These are phyloP conservation scores for Lentinula aciculospora DNA, from an alignment of 768 basidiomycete species.

Conservation along the genomic window DNA sequence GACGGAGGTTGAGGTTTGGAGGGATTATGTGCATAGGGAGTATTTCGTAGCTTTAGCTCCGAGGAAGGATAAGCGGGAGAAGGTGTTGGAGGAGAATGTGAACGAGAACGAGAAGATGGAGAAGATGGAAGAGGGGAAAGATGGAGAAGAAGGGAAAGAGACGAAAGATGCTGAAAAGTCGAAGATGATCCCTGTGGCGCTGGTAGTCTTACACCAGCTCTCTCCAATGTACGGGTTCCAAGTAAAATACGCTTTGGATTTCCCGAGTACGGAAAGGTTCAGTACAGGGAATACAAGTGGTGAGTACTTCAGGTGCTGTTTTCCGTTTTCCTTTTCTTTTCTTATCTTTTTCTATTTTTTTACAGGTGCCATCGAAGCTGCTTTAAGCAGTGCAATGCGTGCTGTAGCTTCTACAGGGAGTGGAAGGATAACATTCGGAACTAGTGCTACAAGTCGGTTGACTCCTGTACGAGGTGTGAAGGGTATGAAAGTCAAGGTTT, in stretches of 20 bases:
- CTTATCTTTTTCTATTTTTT: background rate
- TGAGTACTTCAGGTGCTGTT: too few relatives aligned
- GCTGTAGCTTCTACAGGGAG: background rate
- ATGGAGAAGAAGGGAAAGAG: background rate
- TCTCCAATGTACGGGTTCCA: slow-evolving; percentile 2
- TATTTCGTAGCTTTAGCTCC: background rate
- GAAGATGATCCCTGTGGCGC: background rate
- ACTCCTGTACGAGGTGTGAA: background rate
- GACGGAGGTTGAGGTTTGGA: slow-evolving; percentile 4
- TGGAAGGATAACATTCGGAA: background rate
- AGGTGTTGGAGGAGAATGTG: too few relatives aligned
- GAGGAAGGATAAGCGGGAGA: background rate
- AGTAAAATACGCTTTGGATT: slow-evolving; percentile 7
- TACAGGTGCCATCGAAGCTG: slow-evolving; percentile 1
- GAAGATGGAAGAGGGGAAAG: background rate
- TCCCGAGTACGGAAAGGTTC: background rate
- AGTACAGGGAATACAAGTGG: too few relatives aligned
- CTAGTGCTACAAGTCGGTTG: background rate
- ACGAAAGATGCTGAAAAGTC: too few relatives aligned
- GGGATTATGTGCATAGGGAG: background rate
- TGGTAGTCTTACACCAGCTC: slow-evolving; percentile 6
- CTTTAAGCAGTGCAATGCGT: background rate
- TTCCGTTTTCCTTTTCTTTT: background rate
- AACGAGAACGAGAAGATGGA: background rate
- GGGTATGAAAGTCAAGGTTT: background rate